Conservation (phyloP, 2,329 filamentous ascomycete species). For the Hypoxylon sp. region DNA sequence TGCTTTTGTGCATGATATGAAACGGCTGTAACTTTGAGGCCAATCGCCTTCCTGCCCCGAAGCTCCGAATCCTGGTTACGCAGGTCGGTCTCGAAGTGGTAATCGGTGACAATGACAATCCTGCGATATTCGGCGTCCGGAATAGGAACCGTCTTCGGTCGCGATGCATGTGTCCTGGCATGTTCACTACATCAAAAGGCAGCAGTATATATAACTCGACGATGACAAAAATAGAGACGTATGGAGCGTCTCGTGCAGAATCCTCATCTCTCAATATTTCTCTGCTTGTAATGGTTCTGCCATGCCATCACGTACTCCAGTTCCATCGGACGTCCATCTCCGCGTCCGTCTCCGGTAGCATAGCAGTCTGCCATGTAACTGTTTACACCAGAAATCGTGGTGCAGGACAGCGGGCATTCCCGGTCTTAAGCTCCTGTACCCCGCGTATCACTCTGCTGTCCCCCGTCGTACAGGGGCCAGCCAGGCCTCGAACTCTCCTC, state of each 20-base stretch:
- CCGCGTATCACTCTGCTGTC: constrained; percentile 19
- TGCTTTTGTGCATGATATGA: neutral
- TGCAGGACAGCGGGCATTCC: constrained; percentile 20
- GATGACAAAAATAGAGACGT: neutral
- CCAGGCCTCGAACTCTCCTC: neutral
- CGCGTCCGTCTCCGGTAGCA: constrained; percentile 20
- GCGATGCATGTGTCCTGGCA: constrained; percentile 4
- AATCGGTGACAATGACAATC: neutral
- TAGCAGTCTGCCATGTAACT: constrained; percentile 21
- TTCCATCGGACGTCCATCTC: constrained; percentile 23
- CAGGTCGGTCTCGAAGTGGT: neutral
- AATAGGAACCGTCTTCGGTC: neutral
- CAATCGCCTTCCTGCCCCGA: neutral
- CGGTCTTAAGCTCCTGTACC: constrained; percentile 30
- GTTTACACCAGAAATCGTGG: neutral
- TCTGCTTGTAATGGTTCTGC: neutral
- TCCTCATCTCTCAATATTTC: neutral
- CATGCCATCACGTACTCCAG: constrained; percentile 5
- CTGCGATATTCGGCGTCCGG: neutral
- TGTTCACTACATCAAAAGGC: constrained; percentile 1
- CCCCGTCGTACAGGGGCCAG: constrained; percentile 1
- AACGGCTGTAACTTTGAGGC: neutral
- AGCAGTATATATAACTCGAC: constrained; percentile 9
- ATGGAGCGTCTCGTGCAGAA: neutral
- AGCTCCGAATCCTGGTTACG: neutral